A percentile compares a stretch with the other conserved stretches of the same genome.
These are phyloP conservation scores for Colletotrichum gloeosporioides DNA, from an alignment of 2,329 filamentous ascomycete genomes.

Conservation along the genomic window DNA sequence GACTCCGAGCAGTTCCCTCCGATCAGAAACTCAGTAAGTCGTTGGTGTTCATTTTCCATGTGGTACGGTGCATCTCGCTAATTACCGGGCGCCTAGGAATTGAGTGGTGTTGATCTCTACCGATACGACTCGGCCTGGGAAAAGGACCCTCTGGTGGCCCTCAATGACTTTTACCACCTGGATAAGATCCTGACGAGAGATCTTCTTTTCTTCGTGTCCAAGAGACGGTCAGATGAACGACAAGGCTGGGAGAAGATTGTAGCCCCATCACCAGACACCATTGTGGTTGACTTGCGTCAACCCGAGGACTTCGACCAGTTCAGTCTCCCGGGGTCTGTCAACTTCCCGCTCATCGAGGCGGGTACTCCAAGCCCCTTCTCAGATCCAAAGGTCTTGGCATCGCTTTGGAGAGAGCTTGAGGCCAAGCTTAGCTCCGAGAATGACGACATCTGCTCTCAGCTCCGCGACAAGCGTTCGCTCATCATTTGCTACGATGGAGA, in stretches of 20 bases:
- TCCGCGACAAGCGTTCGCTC: conserved; percentile 40
- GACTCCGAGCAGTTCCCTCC: conserved; percentile 51
- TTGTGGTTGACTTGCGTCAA: conserved; percentile 51
- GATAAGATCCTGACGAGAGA: background rate
- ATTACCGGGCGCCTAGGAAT: conserved; percentile 35
- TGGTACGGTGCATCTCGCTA: conserved; percentile 9
- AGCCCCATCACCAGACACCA: conserved; percentile 27
- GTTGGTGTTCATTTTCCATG: background rate
- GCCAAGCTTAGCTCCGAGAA: conserved; percentile 35
- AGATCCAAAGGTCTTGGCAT: conserved; percentile 44
- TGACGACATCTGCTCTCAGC: conserved; percentile 23
- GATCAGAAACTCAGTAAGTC: conserved; percentile 46
- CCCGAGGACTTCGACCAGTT: conserved; percentile 43
- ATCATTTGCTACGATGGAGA: conserved; percentile 61
- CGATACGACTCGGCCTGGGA: conserved; percentile 64
- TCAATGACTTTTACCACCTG: conserved; percentile 27
- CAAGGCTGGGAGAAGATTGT: background rate
- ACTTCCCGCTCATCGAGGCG: conserved; percentile 44
- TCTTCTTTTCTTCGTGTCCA: background rate
- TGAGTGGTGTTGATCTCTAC: conserved; percentile 55
- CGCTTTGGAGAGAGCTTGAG: conserved; percentile 54
- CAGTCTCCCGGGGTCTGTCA: conserved; percentile 49
- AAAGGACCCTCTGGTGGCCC: conserved; percentile 40
- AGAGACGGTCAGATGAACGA: background rate
- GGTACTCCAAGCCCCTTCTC: conserved; percentile 49